These are phyloP conservation scores for Strigomonas galati DNA, from an alignment of 208 protist genomes.

Conservation along the genomic window DNA sequence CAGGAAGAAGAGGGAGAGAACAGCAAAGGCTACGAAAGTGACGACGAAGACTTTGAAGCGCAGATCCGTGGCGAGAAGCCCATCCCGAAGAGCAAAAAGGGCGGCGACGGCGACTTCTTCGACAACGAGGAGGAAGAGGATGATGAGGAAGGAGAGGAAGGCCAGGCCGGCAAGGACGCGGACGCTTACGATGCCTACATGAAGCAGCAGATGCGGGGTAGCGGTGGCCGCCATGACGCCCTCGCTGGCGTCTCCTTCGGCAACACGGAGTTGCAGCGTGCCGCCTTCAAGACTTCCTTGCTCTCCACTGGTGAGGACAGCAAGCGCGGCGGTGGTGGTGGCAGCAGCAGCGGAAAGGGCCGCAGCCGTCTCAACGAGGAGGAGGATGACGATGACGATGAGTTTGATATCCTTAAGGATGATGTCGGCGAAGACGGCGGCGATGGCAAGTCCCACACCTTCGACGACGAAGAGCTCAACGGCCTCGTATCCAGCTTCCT, in stretches of 20 bases:
- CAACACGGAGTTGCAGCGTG: no score
- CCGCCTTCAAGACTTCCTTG: no score
- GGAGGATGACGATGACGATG: conserved; percentile 22
- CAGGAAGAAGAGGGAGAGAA: conserved; percentile 38
- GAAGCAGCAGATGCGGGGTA: no score
- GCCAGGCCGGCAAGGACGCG: not conserved
- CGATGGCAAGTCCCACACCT: not conserved
- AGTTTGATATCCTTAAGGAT: conserved; percentile 10
- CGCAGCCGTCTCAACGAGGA: no score
- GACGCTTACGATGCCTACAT: no score
- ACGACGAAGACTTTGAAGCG: conserved; percentile 83
- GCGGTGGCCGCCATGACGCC: conserved; percentile 9
- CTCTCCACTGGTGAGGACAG: no score
- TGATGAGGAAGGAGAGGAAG: conserved; percentile 17
- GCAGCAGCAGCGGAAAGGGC: no score
- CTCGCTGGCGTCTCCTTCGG: conserved; percentile 1
- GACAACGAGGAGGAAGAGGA: conserved; percentile 5
- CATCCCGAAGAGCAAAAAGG: conserved; percentile 32
- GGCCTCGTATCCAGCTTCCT: conserved; percentile 25
- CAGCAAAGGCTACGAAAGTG: conserved; percentile 82
- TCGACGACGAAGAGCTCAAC: conserved; percentile 20
- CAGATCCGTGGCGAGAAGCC: conserved; percentile 60
- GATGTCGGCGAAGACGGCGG: conserved; percentile 8
- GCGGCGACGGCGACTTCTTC: conserved; percentile 24
- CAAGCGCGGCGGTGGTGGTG: no score